These are phyloP conservation scores for Acer negundo DNA, from an alignment of 345 rosid genomes.

Conservation along the genomic window DNA sequence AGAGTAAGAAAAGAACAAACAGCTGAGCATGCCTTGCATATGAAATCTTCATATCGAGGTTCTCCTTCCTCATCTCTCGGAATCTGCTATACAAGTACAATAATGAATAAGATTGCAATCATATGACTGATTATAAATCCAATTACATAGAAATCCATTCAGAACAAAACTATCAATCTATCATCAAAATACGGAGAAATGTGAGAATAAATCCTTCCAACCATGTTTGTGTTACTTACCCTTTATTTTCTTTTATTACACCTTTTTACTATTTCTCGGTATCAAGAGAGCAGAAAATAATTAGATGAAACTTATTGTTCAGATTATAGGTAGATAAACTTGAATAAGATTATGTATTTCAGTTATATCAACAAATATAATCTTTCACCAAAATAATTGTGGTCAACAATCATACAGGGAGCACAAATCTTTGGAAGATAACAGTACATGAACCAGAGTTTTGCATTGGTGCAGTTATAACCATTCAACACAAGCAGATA, in stretches of 20 bases:
- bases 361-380: background rate
- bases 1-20: slow-evolving; percentile 64
- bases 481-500: background rate
- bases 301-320: background rate
- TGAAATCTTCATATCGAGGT: slow-evolving; percentile 82
- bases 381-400: background rate
- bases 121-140: background rate
- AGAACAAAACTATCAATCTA: background rate
- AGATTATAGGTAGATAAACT: background rate
- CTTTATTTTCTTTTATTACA: too few species aligned
- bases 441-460: background rate
- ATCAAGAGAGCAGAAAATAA: background rate
- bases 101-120: background rate
- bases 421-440: background rate
- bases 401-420: slow-evolving; percentile 3
- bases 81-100: slow-evolving; percentile 46
- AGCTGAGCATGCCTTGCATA: slow-evolving; percentile 74
- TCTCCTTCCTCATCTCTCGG: slow-evolving; percentile 91
- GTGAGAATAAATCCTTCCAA: background rate
- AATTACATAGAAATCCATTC: background rate
- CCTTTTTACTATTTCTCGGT: background rate
- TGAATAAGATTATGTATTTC: background rate
- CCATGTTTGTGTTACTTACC: background rate
- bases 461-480: background rate
- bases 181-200: background rate